Evolutionary conservation across 805 yeast species (phyloP).

Genomic region (Priceomyces melissophilus): DNA sequence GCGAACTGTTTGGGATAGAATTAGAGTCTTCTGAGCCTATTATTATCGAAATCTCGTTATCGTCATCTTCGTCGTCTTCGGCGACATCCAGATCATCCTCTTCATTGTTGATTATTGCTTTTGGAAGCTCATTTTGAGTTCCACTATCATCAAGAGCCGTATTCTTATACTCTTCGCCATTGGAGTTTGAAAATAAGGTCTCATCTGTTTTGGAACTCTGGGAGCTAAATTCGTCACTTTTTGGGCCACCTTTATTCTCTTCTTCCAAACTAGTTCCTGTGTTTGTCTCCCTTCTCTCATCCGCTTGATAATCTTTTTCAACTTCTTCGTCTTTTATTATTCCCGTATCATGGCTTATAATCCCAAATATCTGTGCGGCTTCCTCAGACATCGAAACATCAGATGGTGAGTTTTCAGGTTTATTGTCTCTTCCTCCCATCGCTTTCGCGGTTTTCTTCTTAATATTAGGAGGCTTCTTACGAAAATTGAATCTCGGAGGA

Average conservation of each 20-base stretch:
- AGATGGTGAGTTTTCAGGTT: constrained; percentile 2
- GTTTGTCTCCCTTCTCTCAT: constrained; percentile 1
- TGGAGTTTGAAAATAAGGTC: background rate
- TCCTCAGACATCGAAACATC: constrained; percentile 30
- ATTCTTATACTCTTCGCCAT: background rate
- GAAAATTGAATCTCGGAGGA: constrained; percentile 53
- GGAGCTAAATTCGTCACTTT: constrained; percentile 2
- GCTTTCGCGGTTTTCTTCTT: constrained; percentile 5
- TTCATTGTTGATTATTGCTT: constrained; percentile 6
- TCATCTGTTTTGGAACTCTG: background rate
- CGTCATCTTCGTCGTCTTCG: constrained; percentile 30
- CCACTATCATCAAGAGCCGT: background rate
- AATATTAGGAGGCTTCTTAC: constrained; percentile 30
- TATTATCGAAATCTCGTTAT: constrained; percentile 37
- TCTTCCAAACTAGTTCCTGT: background rate
- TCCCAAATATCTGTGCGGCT: constrained; percentile 45
- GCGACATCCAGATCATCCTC: constrained; percentile 20
- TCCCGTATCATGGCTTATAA: constrained; percentile 22
- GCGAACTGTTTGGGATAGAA: constrained; percentile 14
- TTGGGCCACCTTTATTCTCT: background rate
- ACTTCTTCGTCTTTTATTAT: background rate
- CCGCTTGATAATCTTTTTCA: background rate
- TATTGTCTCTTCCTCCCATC: background rate
- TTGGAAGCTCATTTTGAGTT: background rate
- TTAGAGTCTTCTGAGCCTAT: constrained; percentile 32